A percentile compares a stretch with the other conserved stretches of the same genome.
phyloP scores from a whole-genome alignment of 345 rosid genomes.

The Citrus maxima region DNA sequence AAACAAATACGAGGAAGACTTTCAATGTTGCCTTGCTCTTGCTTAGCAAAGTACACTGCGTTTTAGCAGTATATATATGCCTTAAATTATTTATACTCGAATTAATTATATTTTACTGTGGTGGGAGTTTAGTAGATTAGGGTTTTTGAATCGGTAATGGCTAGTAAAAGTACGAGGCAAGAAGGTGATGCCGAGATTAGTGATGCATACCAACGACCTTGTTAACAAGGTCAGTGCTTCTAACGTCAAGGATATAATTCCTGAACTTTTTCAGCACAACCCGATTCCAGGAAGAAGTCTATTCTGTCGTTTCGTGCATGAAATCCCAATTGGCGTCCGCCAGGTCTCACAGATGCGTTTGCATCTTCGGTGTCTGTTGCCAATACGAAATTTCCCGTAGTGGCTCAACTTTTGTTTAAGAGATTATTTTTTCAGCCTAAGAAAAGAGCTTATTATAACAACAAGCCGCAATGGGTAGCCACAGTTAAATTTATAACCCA shows the following conservation, averaged over 20 bases:
- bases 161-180: slow-evolving; percentile 4
- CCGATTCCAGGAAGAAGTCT: slow-evolving; percentile 84
- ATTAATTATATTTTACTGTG: not conserved
- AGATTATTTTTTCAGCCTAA: slow-evolving; percentile 77
- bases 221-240: slow-evolving; percentile 84
- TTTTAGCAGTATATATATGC: not conserved
- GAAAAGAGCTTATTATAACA: slow-evolving; percentile 63
- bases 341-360: slow-evolving; percentile 83
- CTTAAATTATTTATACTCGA: not conserved
- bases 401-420: slow-evolving; percentile 69
- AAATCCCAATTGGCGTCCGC: slow-evolving; percentile 98
- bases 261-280: slow-evolving; percentile 82
- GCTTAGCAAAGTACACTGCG: not conserved
- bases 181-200: slow-evolving; percentile 33
- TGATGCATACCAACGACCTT: slow-evolving; percentile 56
- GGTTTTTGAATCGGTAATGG: slow-evolving; percentile 8
- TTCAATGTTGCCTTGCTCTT: not conserved
- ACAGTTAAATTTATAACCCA: no score
- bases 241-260: slow-evolving; percentile 78
- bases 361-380: slow-evolving; percentile 77
- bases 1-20: no score
- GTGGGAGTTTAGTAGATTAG: not conserved
- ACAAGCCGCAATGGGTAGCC: no score
- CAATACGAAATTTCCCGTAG: slow-evolving; percentile 77
- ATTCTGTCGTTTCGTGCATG: slow-evolving; percentile 79